Evolutionary conservation across 176 grass and related monocot genomes (phyloP).

Genomic region (Triticum dicoccoides): DNA sequence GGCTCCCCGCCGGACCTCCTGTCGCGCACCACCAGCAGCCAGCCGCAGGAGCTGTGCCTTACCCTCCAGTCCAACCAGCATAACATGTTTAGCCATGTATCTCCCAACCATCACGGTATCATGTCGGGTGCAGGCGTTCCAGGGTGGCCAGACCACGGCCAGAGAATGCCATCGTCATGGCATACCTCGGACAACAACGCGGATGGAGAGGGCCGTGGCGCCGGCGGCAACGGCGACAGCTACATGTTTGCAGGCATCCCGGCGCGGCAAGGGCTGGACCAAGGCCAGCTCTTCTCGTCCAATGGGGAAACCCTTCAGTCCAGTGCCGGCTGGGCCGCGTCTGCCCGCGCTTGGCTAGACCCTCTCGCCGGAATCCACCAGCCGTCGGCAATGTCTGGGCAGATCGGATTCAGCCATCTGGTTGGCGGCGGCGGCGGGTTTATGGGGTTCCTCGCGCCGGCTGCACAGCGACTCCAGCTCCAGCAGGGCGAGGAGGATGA

Average conservation of each 20-base stretch:
- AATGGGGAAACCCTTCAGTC: conserved; percentile 99
- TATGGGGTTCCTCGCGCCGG: conserved; percentile 73
- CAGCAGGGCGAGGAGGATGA: conserved; percentile 84
- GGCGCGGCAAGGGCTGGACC: conserved; percentile 58
- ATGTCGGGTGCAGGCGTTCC: conserved; percentile 46
- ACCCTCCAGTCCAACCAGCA: conserved; percentile 92
- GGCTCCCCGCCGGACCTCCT: conserved; percentile 67
- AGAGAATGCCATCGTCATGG: conserved; percentile 63
- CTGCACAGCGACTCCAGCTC: conserved; percentile 60
- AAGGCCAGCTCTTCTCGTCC: conserved; percentile 71
- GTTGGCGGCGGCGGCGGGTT: conserved; percentile 52
- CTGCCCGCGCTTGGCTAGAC: conserved; percentile 72
- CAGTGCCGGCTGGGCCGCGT: conserved; percentile 59
- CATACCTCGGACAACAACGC: conserved; percentile 36
- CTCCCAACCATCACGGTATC: conserved; percentile 45
- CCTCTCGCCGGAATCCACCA: conserved; percentile 56
- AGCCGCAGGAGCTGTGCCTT: conserved; percentile 81
- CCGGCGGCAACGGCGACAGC: conserved; percentile 28
- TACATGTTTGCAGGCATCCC: conserved; percentile 52
- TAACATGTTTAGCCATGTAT: conserved; percentile 59
- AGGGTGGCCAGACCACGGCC: conserved; percentile 53
- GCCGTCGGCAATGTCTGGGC: conserved; percentile 45
- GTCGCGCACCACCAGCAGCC: conserved; percentile 53
- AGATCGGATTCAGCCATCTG: conserved; percentile 58
- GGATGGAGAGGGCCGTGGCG: conserved; percentile 33